These are phyloP conservation scores for Oxytropis ochrocephala DNA, from an alignment of 306 rosid genomes.

Conservation along the genomic window DNA sequence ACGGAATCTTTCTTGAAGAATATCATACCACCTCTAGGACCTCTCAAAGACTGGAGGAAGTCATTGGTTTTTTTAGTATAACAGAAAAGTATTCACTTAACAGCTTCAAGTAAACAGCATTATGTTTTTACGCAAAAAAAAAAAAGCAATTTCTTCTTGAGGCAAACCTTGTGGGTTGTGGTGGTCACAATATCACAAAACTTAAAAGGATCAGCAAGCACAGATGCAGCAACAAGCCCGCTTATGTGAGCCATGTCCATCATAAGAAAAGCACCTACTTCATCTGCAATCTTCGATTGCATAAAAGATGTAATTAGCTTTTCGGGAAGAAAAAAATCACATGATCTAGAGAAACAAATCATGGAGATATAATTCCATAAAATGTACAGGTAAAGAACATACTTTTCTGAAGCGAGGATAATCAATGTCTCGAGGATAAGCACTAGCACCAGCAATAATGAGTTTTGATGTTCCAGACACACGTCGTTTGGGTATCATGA, in stretches of 20 bases:
- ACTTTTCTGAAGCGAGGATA: constrained; percentile 92
- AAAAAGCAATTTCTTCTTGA: neutral
- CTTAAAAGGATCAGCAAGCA: constrained; percentile 79
- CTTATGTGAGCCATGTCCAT: constrained; percentile 99
- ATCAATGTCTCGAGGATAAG: constrained; percentile 97
- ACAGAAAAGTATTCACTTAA: neutral
- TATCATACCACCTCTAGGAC: constrained; percentile 98
- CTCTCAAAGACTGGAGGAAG: constrained; percentile 71
- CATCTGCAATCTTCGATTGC: constrained; percentile 66
- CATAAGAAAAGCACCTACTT: constrained; percentile 94
- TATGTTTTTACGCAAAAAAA: neutral
- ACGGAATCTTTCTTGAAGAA: constrained; percentile 85
- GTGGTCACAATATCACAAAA: constrained; percentile 94
- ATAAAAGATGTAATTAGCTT: constrained; percentile 28
- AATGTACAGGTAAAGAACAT: constrained; percentile 14
- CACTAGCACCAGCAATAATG: constrained; percentile 96
- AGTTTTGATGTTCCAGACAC: constrained; percentile 94
- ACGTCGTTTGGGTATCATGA: constrained; percentile 91
- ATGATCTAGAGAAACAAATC: neutral
- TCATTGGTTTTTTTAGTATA: neutral
- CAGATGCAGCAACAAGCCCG: constrained; percentile 97
- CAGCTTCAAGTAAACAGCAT: neutral
- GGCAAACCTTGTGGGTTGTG: constrained; percentile 89
- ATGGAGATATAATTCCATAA: constrained; percentile 2
- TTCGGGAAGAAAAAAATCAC: neutral